A percentile compares a stretch with the other conserved stretches of the same genome.
phyloP scores from a whole-genome alignment of 176 grass and related monocot genomes.

The Otatea glauca region DNA sequence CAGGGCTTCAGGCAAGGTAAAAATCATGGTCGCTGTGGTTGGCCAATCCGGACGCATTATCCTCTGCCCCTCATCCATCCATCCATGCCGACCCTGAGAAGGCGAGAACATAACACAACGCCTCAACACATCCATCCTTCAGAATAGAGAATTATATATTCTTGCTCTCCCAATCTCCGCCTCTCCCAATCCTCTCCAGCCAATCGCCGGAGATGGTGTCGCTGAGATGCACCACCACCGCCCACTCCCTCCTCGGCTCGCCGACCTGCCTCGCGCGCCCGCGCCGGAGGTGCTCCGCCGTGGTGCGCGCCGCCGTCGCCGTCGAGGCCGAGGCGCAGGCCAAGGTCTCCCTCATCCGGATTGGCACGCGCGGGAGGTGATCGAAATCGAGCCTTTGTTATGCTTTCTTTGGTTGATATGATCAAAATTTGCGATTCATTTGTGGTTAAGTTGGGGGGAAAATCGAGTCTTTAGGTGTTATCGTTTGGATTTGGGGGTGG shows the following conservation, averaged over 20 bases:
- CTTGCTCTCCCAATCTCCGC: neutral
- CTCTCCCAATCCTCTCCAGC: neutral
- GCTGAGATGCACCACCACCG: constrained; percentile 58
- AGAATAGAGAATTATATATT: constrained; percentile 17
- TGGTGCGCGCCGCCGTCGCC: constrained; percentile 64
- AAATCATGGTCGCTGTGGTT: too few species aligned
- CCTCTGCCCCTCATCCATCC: constrained; percentile 54
- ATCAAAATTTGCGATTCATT: neutral
- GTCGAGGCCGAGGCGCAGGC: constrained; percentile 75
- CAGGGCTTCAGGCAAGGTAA: too few species aligned
- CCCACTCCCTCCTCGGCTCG: constrained; percentile 54
- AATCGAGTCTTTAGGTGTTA: constrained; percentile 37
- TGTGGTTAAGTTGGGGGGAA: neutral
- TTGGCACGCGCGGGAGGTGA: constrained; percentile 95
- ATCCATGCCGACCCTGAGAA: neutral
- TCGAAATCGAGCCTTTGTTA: constrained; percentile 34
- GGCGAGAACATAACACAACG: neutral
- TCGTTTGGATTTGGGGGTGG: constrained; percentile 13
- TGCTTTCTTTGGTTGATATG: neutral
- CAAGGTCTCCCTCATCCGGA: constrained; percentile 84
- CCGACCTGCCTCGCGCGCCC: constrained; percentile 50
- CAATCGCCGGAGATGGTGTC: constrained; percentile 49
- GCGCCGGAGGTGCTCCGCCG: constrained; percentile 41
- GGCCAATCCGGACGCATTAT: constrained; percentile 70
- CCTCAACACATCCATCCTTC: neutral